phyloP scores from a whole-genome alignment of 2,329 filamentous ascomycete genomes.

The Aureobasidium sp. region DNA sequence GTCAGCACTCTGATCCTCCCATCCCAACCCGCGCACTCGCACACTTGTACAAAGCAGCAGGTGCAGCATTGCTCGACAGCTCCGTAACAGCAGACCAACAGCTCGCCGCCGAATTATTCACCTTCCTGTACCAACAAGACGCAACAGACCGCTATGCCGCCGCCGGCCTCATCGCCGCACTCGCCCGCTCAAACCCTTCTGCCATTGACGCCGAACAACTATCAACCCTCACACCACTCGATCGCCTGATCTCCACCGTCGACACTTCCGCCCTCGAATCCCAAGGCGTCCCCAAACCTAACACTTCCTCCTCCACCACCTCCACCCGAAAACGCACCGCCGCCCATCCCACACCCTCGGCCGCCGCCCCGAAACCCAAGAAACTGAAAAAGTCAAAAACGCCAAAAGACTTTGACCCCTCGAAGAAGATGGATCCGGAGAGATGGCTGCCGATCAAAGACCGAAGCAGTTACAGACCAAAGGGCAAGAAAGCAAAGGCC shows the following conservation, averaged over 20 bases:
- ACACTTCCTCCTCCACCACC: slow-evolving; percentile 20
- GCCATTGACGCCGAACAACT: slow-evolving; percentile 49
- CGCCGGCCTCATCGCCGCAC: slow-evolving; percentile 80
- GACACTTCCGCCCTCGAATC: slow-evolving; percentile 57
- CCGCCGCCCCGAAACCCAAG: slow-evolving; percentile 48
- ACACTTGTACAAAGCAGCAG: slow-evolving; percentile 74
- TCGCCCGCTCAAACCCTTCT: slow-evolving; percentile 55
- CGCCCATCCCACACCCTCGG: slow-evolving; percentile 30
- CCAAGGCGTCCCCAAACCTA: slow-evolving; percentile 53
- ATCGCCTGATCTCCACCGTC: slow-evolving; percentile 53
- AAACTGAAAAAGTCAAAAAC: slow-evolving; percentile 54
- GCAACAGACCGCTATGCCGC: slow-evolving; percentile 62
- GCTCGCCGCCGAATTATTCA: slow-evolving; percentile 72
- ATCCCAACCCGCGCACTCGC: slow-evolving; percentile 35
- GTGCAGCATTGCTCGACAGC: slow-evolving; percentile 73
- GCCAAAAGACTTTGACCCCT: slow-evolving; percentile 68
- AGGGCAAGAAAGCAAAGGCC: slow-evolving; percentile 79
- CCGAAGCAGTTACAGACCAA: slow-evolving; percentile 79
- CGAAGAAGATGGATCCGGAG: slow-evolving; percentile 79
- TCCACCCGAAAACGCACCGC: slow-evolving; percentile 41
- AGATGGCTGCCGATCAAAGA: slow-evolving; percentile 89
- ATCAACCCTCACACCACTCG: slow-evolving; percentile 53
- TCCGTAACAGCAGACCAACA: slow-evolving; percentile 60
- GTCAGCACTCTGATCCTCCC: slow-evolving; percentile 35
- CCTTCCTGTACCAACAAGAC: slow-evolving; percentile 59